A percentile compares a stretch with the other conserved stretches of the same genome.
Evolutionary conservation across 257 asterid species (phyloP).

Genomic region (Apocynum venetum): DNA sequence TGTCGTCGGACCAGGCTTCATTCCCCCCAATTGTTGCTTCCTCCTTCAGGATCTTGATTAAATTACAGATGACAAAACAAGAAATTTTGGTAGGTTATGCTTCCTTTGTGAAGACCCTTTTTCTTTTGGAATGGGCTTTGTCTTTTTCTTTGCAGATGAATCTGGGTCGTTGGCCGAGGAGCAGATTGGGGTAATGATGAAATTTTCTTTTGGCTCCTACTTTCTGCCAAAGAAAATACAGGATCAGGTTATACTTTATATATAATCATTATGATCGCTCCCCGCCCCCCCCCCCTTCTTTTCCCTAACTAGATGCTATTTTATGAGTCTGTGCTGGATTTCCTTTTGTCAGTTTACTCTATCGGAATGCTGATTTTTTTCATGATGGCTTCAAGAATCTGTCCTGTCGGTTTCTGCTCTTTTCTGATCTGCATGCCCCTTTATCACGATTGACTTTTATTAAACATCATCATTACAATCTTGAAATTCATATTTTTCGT

Average conservation of each 20-base stretch:
- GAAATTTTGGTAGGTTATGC: not conserved
- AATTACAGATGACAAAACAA: not conserved
- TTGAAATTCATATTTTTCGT: conserved; percentile 6
- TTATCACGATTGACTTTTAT: conserved; percentile 12
- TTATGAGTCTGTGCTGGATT: conserved; percentile 24
- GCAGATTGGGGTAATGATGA: conserved; percentile 72
- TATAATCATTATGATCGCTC: conserved; percentile 35
- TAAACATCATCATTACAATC: conserved; percentile 24
- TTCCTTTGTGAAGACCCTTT: not conserved
- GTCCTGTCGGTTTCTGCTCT: conserved; percentile 34
- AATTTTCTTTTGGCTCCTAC: conserved; percentile 33
- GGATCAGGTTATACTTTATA: conserved; percentile 25
- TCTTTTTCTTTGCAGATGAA: conserved; percentile 4
- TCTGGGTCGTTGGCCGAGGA: conserved; percentile 36
- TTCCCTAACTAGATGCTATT: conserved; percentile 13
- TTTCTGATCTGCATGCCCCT: conserved; percentile 17
- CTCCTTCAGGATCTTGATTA: conserved; percentile 6
- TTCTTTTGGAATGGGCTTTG: not conserved
- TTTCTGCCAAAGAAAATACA: conserved; percentile 20
- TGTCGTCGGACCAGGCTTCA: conserved; percentile 99
- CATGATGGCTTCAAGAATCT: conserved; percentile 49
- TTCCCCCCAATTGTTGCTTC: conserved; percentile 89
- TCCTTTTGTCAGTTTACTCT: conserved; percentile 42
- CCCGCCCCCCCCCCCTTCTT: not conserved
- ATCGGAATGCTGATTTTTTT: conserved; percentile 29